Evolutionary conservation across 2,329 filamentous ascomycete species (phyloP), one percentile per base, ranked within the genome.

Genomic region (Nigrograna mackinnonii): DNA sequence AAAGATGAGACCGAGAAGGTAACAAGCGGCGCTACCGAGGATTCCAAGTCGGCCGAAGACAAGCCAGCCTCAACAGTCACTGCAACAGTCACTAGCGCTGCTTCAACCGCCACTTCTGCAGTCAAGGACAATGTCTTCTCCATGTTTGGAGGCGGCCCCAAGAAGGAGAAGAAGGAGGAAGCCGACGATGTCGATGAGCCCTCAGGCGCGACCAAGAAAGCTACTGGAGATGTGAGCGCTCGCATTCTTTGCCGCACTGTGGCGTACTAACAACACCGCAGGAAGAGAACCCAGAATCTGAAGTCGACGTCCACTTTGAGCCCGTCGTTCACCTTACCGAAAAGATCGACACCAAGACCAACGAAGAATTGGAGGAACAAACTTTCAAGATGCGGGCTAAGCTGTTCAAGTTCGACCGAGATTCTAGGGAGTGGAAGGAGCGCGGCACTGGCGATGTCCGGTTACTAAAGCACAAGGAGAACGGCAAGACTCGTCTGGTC

Each of bases 381-480:
- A 80, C 84, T 28, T 99, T 97, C 85, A 97, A 97, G 86, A 96
- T 97, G 92, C 89, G 94, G 64, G 94, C 94, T 68, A 99, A 99
- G 84, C 87, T 99, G 55, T 99, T 99, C 86, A 92, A 91, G 78
- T 99, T 97, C 71, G 86, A 96, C 74, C 84, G 88, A 60, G 90
- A 96, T 40, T 83, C 81, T 60, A 86, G 86, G 72, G 94, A 97
- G 79, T 99, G 94, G 94, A 99, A 97, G 82, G 94, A 99, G 84
- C 87, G 94, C 68, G 94, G 94, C 55, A 97, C 94, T 54, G 94
- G 94, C 62, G 92, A 97, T 64, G 91, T 97, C 53, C 85, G 92
- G 67, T 82, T 99, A 73, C 80, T 99, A 69, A 97, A 96, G 85
- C 94, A 99, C 82, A 94, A 91, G 83, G 91, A 96, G 79, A 96